Percentiles rank a stretch among this genome's conserved stretches.
Conservation (phyloP, 805 yeast genomes). For the Zygoascus biomembranicola region DNA sequence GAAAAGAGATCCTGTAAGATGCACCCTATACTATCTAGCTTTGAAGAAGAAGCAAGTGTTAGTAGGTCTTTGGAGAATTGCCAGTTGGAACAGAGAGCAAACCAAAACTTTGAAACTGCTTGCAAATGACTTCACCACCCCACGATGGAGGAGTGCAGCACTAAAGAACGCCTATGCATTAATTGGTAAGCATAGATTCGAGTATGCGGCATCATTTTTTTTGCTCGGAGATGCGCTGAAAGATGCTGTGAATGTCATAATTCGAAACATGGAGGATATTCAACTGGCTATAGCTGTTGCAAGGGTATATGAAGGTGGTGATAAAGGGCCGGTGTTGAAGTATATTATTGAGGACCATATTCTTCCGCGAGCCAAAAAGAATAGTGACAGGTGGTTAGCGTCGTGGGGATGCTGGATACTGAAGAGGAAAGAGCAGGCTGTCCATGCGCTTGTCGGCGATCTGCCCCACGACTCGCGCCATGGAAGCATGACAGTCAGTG, state of each 20-base stretch:
- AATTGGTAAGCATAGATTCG: slow-evolving; percentile 76
- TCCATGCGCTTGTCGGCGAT: slow-evolving; percentile 48
- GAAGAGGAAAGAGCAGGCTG: slow-evolving; percentile 40
- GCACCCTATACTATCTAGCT: slow-evolving; percentile 72
- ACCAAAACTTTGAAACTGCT: slow-evolving; percentile 73
- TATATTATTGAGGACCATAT: slow-evolving; percentile 42
- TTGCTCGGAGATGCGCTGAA: slow-evolving; percentile 64
- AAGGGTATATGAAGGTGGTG: slow-evolving; percentile 61
- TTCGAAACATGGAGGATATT: slow-evolving; percentile 57
- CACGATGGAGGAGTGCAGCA: slow-evolving; percentile 84
- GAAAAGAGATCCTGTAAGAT: slow-evolving; percentile 60
- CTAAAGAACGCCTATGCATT: slow-evolving; percentile 86
- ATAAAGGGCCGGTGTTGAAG: slow-evolving; percentile 44
- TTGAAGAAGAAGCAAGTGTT: slow-evolving; percentile 68
- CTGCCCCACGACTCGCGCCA: not conserved
- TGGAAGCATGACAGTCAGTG: not conserved
- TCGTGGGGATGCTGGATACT: slow-evolving; percentile 76
- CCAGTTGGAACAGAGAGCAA: slow-evolving; percentile 69
- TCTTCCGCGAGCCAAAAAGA: slow-evolving; percentile 46
- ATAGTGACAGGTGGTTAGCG: slow-evolving; percentile 73
- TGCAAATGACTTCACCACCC: slow-evolving; percentile 62
- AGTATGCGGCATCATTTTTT: slow-evolving; percentile 86
- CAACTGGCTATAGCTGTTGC: slow-evolving; percentile 76
- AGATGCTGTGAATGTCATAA: slow-evolving; percentile 71
- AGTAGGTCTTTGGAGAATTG: slow-evolving; percentile 75